Evolutionary conservation across 305 asterid genomes (phyloP).

Genomic region (Ajuga reptans): DNA sequence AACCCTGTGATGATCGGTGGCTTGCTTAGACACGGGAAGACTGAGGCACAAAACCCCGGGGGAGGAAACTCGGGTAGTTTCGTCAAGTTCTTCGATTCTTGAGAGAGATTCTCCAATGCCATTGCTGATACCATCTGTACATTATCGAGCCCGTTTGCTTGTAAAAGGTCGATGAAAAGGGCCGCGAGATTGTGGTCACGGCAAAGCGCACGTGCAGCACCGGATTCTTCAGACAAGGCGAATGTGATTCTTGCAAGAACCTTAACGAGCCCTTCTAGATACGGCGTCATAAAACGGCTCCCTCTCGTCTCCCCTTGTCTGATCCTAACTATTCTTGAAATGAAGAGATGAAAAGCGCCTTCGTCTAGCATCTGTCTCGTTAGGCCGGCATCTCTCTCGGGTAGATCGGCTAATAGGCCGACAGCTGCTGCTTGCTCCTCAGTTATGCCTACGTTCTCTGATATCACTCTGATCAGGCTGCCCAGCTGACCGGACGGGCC

Average conservation of each 20-base stretch:
- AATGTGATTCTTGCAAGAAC: constrained; percentile 76
- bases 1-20: constrained; percentile 52
- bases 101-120: constrained; percentile 85
- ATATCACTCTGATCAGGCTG: constrained; percentile 51
- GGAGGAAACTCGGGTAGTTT: constrained; percentile 49
- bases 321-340: constrained; percentile 45
- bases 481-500: constrained; percentile 77
- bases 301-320: constrained; percentile 78
- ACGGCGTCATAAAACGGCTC: constrained; percentile 75
- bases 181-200: constrained; percentile 52
- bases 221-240: constrained; percentile 47
- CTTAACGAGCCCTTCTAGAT: constrained; percentile 83
- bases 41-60: constrained; percentile 48
- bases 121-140: constrained; percentile 84
- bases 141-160: constrained; percentile 70
- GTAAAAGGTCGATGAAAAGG: constrained; percentile 68
- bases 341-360: constrained; percentile 55
- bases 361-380: constrained; percentile 72
- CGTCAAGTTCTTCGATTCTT: constrained; percentile 61
- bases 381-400: constrained; percentile 68
- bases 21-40: constrained; percentile 72
- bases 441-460: constrained; percentile 58
- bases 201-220: constrained; percentile 48
- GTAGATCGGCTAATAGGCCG: constrained; percentile 76
- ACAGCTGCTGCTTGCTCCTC: constrained; percentile 95